These are phyloP conservation scores for Sarcodon aspratus DNA, from an alignment of 768 basidiomycete species.

Conservation along the genomic window DNA sequence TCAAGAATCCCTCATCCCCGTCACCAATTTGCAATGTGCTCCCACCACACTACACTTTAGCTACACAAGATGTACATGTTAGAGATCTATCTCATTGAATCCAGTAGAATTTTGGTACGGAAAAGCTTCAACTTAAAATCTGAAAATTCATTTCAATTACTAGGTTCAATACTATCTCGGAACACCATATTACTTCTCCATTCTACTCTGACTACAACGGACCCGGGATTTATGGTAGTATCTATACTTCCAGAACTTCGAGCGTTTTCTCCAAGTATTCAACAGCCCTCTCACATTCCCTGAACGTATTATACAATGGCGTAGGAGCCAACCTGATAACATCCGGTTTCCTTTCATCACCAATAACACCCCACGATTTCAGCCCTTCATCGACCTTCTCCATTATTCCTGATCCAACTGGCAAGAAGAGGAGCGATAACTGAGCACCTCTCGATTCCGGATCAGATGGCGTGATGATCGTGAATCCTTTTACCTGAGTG, in stretches of 20 bases:
- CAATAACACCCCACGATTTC: constrained; percentile 65
- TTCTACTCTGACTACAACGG: no score
- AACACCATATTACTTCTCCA: no score
- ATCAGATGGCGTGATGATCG: constrained; percentile 82
- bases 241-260: constrained; percentile 13
- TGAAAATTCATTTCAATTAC: no score
- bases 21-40: no score
- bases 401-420: constrained; percentile 54
- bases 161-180: no score
- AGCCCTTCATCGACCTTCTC: constrained; percentile 50
- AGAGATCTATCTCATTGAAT: no score
- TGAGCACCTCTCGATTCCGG: constrained; percentile 71
- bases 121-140: no score
- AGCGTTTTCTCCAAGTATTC: constrained; percentile 52
- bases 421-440: constrained; percentile 76
- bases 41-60: no score
- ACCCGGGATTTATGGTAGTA: not conserved
- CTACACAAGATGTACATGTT: no score
- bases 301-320: constrained; percentile 77
- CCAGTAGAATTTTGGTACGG: no score
- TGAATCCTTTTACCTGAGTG: constrained; percentile 38
- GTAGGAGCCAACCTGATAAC: constrained; percentile 84
- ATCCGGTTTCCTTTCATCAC: constrained; percentile 86
- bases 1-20: no score
- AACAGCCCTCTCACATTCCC: constrained; percentile 67